phyloP scores from a whole-genome alignment of 2,329 filamentous ascomycete genomes.

The Ilyonectria robusta region DNA sequence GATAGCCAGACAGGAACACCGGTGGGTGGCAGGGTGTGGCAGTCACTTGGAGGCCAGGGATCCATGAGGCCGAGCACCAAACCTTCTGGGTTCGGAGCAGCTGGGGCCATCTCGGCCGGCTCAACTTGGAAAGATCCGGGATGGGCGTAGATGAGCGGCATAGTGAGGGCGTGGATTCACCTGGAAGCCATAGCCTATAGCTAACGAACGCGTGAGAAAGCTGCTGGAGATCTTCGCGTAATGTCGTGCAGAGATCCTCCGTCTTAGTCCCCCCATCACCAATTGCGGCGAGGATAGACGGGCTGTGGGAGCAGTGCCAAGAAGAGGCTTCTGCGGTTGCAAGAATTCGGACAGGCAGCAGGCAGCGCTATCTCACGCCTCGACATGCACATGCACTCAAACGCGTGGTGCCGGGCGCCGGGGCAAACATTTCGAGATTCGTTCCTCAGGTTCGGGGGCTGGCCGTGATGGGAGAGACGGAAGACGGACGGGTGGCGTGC shows the following conservation, averaged over 20 bases:
- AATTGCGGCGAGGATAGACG: not conserved
- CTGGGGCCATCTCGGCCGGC: not conserved
- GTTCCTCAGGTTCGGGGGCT: slow-evolving; percentile 23
- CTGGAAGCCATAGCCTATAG: not conserved
- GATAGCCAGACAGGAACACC: slow-evolving; percentile 25
- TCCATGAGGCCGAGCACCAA: slow-evolving; percentile 9
- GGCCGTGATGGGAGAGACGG: slow-evolving; percentile 5
- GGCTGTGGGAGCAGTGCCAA: not conserved
- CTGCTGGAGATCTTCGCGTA: not conserved
- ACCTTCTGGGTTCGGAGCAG: not conserved
- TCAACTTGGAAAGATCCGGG: not conserved
- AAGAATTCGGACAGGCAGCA: not conserved
- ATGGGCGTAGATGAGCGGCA: not conserved
- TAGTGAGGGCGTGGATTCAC: slow-evolving; percentile 3
- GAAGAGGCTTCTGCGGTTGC: not conserved
- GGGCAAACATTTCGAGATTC: slow-evolving; percentile 1
- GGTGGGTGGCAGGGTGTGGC: slow-evolving; percentile 20
- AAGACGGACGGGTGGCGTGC: slow-evolving; percentile 16
- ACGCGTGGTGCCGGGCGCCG: not conserved
- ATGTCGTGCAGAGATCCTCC: not conserved
- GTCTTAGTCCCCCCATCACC: not conserved
- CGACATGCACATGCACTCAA: not conserved
- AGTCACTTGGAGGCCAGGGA: slow-evolving; percentile 15
- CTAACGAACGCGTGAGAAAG: not conserved
- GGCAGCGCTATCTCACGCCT: not conserved